Conservation (phyloP, 1,284 basidiomycete species). For the Chiua sp. region DNA sequence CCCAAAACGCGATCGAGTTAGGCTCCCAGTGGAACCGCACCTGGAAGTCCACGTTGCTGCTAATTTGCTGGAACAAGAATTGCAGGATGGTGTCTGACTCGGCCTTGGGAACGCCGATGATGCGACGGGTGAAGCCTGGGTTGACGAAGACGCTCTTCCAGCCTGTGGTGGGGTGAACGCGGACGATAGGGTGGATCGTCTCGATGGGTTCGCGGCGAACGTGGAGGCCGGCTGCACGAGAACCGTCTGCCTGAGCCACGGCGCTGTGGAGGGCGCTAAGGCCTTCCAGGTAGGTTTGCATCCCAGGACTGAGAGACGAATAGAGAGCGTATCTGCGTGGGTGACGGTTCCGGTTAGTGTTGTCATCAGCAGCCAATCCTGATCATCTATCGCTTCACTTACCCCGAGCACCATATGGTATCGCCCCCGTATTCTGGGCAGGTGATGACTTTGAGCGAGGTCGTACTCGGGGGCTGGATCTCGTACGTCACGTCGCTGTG, state of each 20-base stretch:
- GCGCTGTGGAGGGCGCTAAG: slow-evolving; percentile 71
- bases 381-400: slow-evolving; percentile 3
- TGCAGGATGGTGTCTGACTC: slow-evolving; percentile 76
- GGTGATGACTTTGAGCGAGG: slow-evolving; percentile 72
- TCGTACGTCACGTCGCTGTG: slow-evolving; percentile 86
- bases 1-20: slow-evolving; percentile 75
- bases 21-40: slow-evolving; percentile 75
- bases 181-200: slow-evolving; percentile 68
- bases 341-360: slow-evolving; percentile 10
- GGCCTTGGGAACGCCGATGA: slow-evolving; percentile 78
- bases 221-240: slow-evolving; percentile 65
- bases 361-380: neutral
- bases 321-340: slow-evolving; percentile 63
- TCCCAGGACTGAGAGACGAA: slow-evolving; percentile 68
- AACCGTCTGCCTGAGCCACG: slow-evolving; percentile 69
- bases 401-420: slow-evolving; percentile 75
- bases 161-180: slow-evolving; percentile 81
- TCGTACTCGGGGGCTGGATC: slow-evolving; percentile 70
- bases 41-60: slow-evolving; percentile 71
- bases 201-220: slow-evolving; percentile 74
- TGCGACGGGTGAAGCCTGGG: slow-evolving; percentile 71
- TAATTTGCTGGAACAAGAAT: slow-evolving; percentile 76
- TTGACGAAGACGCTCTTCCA: slow-evolving; percentile 84
- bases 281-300: slow-evolving; percentile 72
- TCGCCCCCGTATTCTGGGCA: slow-evolving; percentile 71